Evolutionary conservation across 106 monocot genomes (phyloP), one percentile per base, ranked within the genome.

Genomic region (Apostasia shenzhenica): DNA sequence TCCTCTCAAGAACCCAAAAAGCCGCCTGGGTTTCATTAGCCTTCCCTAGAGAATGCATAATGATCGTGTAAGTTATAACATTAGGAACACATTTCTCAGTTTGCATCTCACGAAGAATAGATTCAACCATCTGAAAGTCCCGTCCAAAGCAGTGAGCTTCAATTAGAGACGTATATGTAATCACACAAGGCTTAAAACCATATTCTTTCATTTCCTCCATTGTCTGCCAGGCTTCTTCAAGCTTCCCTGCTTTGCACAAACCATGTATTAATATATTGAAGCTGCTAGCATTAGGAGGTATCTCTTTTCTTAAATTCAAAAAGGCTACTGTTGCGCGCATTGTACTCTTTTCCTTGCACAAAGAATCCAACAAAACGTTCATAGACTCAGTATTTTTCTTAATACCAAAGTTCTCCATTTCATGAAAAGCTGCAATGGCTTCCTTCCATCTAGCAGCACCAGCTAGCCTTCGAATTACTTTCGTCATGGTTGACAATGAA

Each of bases 321-420:
- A 91, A 95, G 3, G 80, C 66, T 48, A 79, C 78, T 56, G 76
- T 74, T n/a, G 91, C 94, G 46, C 70, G 85, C 66, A 59, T 88
- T 41, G 86, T 84, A 61, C 88, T 88, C 62, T 82, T 88, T 74
- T 95, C 94, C 70, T 95, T 95, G 80, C 94, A 95, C 67, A 95
- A 76, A 3, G 88, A 70, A 61, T 88, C 91, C 66, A 95, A 69
- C 8, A 95, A 67, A 14, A 76, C 73, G 80, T 95, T 95, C 88
- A 95, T 77, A 14, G 88, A 81, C 12, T 52, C 14, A 61, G 81
- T 88, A 53, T 86, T 83, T 64, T 88, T 91, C 48, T 66, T 70
- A 46, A 88, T 72, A 38, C 95, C 95, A 75, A 91, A 86, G 1
- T 45, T 42, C 45, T 89, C 95, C 2, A 95, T 77, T 43, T 63